phyloP scores from a whole-genome alignment of 2,329 filamentous ascomycete genomes.

The Sporothrix phasma region DNA sequence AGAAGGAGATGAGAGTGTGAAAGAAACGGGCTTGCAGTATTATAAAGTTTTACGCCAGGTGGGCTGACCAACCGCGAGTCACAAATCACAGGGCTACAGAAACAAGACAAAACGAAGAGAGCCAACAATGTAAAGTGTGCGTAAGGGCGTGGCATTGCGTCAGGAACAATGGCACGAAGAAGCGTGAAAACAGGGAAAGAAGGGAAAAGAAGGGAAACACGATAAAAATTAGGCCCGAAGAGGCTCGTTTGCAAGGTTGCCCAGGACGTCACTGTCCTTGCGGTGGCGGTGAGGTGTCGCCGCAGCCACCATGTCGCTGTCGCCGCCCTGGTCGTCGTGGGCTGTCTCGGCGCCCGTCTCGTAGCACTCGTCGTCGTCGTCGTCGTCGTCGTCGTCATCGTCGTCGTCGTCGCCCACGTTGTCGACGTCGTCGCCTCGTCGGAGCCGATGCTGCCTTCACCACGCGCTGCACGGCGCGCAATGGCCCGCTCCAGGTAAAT shows the following conservation, averaged over 20 bases:
- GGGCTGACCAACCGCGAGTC: background rate
- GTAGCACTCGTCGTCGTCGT: background rate
- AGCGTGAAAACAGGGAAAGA: background rate
- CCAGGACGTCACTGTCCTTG: slow-evolving; percentile 1
- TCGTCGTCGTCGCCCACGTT: background rate
- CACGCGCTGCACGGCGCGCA: slow-evolving; percentile 39
- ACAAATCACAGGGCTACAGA: background rate
- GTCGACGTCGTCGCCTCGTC: slow-evolving; percentile 1
- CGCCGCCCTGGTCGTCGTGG: slow-evolving; percentile 4
- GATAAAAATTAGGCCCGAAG: background rate
- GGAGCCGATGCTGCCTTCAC: slow-evolving; percentile 22
- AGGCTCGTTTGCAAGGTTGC: background rate
- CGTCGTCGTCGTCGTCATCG: background rate
- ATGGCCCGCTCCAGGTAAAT: slow-evolving; percentile 55
- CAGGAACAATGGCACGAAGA: background rate
- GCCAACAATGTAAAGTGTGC: background rate
- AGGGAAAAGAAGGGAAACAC: background rate
- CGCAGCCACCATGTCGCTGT: background rate
- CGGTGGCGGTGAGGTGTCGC: background rate
- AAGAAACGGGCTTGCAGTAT: background rate
- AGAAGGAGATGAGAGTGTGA: background rate
- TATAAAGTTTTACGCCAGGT: background rate
- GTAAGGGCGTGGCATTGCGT: no score
- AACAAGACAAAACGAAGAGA: background rate
- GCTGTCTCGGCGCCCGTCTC: slow-evolving; percentile 5